A percentile compares a stretch with the other conserved stretches of the same genome.
Evolutionary conservation across 2,329 filamentous ascomycete genomes (phyloP).

Genomic region (Fusarium anguioides): DNA sequence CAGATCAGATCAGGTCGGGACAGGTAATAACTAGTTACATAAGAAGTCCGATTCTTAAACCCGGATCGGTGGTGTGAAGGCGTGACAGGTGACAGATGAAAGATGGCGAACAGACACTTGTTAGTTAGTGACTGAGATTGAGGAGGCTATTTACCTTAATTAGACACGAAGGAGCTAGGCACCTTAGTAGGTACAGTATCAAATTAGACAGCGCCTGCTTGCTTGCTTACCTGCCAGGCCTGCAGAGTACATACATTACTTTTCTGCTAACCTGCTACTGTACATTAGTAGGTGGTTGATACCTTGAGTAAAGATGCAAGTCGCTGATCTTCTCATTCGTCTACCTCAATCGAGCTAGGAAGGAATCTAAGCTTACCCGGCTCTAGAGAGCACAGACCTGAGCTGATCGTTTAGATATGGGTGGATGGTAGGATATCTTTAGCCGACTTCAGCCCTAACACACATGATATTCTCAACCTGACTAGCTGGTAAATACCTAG

Average conservation of each 20-base stretch:
- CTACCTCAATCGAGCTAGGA: background rate
- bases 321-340: slow-evolving; percentile 1
- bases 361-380: background rate
- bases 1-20: background rate
- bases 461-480: background rate
- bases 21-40: background rate
- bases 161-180: slow-evolving; percentile 2
- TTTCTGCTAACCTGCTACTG: background rate
- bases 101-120: background rate
- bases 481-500: too few relatives aligned
- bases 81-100: slow-evolving; percentile 11
- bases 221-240: too few relatives aligned
- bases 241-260: too few relatives aligned
- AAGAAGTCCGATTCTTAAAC: background rate
- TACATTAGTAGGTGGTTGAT: background rate
- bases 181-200: too few relatives aligned
- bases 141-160: slow-evolving; percentile 8
- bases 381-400: slow-evolving; percentile 6
- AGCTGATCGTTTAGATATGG: background rate
- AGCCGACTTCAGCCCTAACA: background rate
- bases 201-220: too few relatives aligned
- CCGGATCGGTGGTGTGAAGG: background rate
- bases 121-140: background rate
- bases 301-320: background rate
- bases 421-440: background rate